Conservation (phyloP, 345 rosid genomes). For the Camelina sativa region DNA sequence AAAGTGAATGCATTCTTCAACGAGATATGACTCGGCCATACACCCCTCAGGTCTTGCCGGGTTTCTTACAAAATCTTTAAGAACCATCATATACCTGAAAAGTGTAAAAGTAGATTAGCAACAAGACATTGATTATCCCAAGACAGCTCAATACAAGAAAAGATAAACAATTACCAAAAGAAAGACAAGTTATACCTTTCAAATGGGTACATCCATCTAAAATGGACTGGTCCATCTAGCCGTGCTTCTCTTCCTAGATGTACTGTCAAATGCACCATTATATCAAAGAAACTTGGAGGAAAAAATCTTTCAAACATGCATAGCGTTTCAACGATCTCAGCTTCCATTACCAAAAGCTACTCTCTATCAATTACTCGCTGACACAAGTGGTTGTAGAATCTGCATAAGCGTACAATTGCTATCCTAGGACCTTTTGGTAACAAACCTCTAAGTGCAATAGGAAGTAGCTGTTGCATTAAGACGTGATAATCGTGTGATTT, state of each 20-base stretch:
- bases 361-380: no score
- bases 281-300: no score
- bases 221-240: no score
- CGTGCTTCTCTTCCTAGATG: no score
- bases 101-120: no score
- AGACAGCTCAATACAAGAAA: no score
- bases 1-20: background rate
- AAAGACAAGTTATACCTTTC: background rate
- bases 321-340: no score
- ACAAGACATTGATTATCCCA: no score
- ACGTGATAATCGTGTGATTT: background rate
- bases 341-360: no score
- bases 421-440: background rate
- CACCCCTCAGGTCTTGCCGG: background rate
- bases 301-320: no score
- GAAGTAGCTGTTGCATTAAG: background rate
- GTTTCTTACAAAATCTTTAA: background rate
- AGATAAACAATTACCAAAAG: no score
- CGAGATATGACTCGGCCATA: background rate
- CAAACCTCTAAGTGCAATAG: background rate
- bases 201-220: background rate
- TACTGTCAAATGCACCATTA: no score
- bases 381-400: background rate
- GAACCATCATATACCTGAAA: background rate
- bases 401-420: background rate